Conservation (phyloP, 352 stramenopile species). For the Phytophthora agathidicida region DNA sequence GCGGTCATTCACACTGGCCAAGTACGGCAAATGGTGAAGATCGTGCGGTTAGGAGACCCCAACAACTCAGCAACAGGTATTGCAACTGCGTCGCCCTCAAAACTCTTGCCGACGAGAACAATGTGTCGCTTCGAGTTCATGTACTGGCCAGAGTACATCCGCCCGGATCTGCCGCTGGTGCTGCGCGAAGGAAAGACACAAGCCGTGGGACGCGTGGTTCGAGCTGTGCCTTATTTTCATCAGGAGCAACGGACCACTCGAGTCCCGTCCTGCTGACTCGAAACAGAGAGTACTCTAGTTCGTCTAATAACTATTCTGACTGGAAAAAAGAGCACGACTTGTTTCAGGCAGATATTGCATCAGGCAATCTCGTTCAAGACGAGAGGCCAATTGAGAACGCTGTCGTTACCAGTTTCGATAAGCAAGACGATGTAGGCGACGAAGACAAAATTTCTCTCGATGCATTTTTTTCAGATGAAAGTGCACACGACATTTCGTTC, state of each 20-base stretch:
- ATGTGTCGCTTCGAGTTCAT: constrained; percentile 88
- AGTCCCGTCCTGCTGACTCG: constrained; percentile 61
- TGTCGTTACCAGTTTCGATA: too few species aligned
- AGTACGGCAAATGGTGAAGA: constrained; percentile 83
- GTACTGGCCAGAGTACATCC: constrained; percentile 88
- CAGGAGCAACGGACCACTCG: constrained; percentile 42
- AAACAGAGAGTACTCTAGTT: too few species aligned
- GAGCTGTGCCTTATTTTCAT: constrained; percentile 56
- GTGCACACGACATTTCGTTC: too few species aligned
- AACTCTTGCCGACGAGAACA: constrained; percentile 36
- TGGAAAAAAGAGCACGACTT: too few species aligned
- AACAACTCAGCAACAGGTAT: neutral
- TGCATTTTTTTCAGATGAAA: too few species aligned
- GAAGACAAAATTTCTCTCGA: too few species aligned
- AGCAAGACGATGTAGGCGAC: too few species aligned
- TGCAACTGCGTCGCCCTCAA: constrained; percentile 8
- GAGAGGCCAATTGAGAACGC: too few species aligned
- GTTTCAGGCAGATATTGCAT: too few species aligned
- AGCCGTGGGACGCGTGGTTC: constrained; percentile 72
- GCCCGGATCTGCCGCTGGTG: constrained; percentile 76
- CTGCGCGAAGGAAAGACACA: constrained; percentile 69
- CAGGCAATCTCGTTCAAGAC: too few species aligned
- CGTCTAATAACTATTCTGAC: too few species aligned
- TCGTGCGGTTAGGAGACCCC: constrained; percentile 53
- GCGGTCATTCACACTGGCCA: constrained; percentile 83